phyloP scores from a whole-genome alignment of 2,329 filamentous ascomycete genomes.

The Hysterium pulicare region DNA sequence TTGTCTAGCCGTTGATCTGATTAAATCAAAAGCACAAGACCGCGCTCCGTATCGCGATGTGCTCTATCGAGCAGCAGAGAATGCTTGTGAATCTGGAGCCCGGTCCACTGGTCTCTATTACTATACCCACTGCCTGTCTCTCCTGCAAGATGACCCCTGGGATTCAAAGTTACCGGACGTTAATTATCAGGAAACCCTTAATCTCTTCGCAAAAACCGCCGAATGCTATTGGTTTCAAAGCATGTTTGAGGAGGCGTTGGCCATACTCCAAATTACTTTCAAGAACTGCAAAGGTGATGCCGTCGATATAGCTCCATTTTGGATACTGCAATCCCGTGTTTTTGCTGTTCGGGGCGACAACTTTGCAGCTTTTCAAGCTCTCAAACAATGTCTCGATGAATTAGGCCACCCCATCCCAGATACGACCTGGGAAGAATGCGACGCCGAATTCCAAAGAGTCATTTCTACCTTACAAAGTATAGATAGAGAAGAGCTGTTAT shows the following conservation, averaged over 20 bases:
- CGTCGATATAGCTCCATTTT: slow-evolving; percentile 79
- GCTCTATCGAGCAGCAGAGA: slow-evolving; percentile 73
- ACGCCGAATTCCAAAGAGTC: slow-evolving; percentile 64
- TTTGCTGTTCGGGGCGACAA: slow-evolving; percentile 72
- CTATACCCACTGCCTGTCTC: slow-evolving; percentile 69
- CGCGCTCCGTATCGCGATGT: slow-evolving; percentile 69
- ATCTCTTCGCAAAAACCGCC: slow-evolving; percentile 69
- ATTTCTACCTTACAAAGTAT: slow-evolving; percentile 27
- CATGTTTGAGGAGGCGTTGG: slow-evolving; percentile 64
- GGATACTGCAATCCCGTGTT: slow-evolving; percentile 77
- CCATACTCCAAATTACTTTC: slow-evolving; percentile 68
- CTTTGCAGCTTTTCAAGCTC: slow-evolving; percentile 62
- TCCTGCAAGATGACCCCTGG: slow-evolving; percentile 83
- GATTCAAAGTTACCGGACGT: slow-evolving; percentile 65
- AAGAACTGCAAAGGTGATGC: slow-evolving; percentile 65
- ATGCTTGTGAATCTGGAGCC: slow-evolving; percentile 77
- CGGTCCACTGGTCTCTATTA: slow-evolving; percentile 78
- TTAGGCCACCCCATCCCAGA: slow-evolving; percentile 66
- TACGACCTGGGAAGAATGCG: slow-evolving; percentile 71
- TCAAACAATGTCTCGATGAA: slow-evolving; percentile 62
- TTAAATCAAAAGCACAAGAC: slow-evolving; percentile 61
- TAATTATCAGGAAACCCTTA: slow-evolving; percentile 81
- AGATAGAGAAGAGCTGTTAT: slow-evolving; percentile 52
- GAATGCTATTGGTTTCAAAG: slow-evolving; percentile 81
- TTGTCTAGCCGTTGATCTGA: slow-evolving; percentile 70